Evolutionary conservation across 1,139 yeast species (phyloP).

Genomic region (Debaryomycetaceae sp.): DNA sequence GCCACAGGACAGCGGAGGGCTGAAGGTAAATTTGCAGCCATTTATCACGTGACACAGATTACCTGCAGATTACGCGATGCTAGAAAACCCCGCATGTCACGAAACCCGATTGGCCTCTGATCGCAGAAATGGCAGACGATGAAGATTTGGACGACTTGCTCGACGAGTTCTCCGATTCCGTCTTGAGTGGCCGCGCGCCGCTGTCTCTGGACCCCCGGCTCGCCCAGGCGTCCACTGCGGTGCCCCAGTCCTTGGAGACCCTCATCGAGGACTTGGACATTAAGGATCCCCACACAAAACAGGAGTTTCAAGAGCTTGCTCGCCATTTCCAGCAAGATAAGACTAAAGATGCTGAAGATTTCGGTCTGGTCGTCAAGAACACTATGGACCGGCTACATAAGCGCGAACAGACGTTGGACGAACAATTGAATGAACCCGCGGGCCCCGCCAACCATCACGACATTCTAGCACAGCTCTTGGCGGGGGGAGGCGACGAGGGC

Average conservation of each 20-base stretch:
- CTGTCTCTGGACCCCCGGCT: conserved; percentile 6
- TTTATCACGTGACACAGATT: too few relatives aligned
- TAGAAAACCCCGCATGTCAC: background rate
- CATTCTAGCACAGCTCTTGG: conserved; percentile 42
- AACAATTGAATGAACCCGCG: conserved; percentile 43
- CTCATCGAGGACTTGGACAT: conserved; percentile 48
- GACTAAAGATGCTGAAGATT: conserved; percentile 32
- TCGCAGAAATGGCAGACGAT: conserved; percentile 22
- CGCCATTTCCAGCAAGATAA: conserved; percentile 32
- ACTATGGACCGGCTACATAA: conserved; percentile 71
- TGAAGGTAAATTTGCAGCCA: too few relatives aligned
- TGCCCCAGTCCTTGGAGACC: conserved; percentile 36
- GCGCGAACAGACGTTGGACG: conserved; percentile 58
- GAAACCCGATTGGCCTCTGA: conserved; percentile 11
- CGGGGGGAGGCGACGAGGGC: conserved; percentile 27
- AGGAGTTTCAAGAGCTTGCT: conserved; percentile 41
- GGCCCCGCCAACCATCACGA: conserved; percentile 44
- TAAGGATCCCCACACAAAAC: conserved; percentile 50
- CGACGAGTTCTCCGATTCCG: conserved; percentile 71
- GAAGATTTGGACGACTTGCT: conserved; percentile 69
- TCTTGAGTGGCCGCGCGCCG: conserved; percentile 40
- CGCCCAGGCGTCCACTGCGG: conserved; percentile 3
- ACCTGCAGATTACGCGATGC: background rate
- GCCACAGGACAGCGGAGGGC: too few relatives aligned
- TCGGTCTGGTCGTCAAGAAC: conserved; percentile 69